Conservation (phyloP, 2,329 filamentous ascomycete species). For the Trichoderma sp. region DNA sequence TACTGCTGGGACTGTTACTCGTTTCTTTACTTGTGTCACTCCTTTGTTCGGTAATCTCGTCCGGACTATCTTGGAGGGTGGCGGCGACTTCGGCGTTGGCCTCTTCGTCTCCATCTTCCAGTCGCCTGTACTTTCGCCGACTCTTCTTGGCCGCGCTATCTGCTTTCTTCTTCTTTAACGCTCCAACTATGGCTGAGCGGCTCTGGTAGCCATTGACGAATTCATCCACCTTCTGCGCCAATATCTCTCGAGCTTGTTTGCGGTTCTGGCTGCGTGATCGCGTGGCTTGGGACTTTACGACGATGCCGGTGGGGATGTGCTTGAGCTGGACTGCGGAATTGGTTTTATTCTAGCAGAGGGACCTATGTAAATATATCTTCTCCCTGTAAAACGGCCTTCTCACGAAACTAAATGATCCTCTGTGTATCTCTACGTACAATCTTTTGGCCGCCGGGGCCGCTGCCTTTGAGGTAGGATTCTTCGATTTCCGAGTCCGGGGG, state of each 20-base stretch:
- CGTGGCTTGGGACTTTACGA: conserved; percentile 92
- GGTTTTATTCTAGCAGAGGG: conserved; percentile 76
- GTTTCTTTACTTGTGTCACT: not conserved
- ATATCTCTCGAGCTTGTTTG: conserved; percentile 75
- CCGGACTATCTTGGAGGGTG: not conserved
- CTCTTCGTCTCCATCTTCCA: conserved; percentile 57
- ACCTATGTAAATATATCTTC: not conserved
- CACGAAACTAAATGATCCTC: not conserved
- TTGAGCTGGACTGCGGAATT: conserved; percentile 91
- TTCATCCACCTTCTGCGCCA: conserved; percentile 75
- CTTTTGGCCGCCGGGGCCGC: conserved; percentile 91
- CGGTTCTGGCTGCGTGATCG: conserved; percentile 85
- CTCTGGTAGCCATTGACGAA: conserved; percentile 70
- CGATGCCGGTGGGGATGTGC: conserved; percentile 85
- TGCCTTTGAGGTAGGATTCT: conserved; percentile 86
- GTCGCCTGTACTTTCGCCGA: conserved; percentile 71
- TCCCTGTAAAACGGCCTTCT: not conserved
- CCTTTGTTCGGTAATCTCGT: not conserved
- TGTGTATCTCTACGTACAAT: conserved; percentile 60
- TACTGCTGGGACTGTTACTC: not conserved
- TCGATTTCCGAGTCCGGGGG: conserved; percentile 78
- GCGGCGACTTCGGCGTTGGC: not conserved
- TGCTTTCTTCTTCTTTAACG: conserved; percentile 66
- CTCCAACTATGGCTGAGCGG: conserved; percentile 64
- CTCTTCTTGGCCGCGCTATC: conserved; percentile 81